Conservation (phyloP, 306 rosid genomes). For the Prunus mongolica region DNA sequence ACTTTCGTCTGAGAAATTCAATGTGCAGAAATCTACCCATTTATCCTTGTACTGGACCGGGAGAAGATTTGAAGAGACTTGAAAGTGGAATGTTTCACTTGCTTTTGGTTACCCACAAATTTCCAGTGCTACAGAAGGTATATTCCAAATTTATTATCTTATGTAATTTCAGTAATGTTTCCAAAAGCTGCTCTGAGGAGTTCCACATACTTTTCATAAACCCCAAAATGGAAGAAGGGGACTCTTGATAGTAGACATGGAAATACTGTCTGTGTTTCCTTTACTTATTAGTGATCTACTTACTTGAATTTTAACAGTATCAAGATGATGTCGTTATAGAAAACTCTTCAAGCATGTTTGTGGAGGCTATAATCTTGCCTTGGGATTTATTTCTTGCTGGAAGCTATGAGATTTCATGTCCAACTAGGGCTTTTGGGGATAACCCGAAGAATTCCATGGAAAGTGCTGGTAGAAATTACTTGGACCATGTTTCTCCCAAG, state of each 20-base stretch:
- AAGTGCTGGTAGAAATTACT: constrained; percentile 22
- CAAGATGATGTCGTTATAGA: constrained; percentile 33
- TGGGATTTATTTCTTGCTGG: constrained; percentile 53
- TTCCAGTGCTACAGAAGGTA: constrained; percentile 65
- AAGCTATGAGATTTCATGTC: constrained; percentile 20
- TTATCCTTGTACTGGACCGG: constrained; percentile 26
- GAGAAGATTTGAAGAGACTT: constrained; percentile 37
- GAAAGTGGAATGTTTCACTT: constrained; percentile 63
- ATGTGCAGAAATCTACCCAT: constrained; percentile 48
- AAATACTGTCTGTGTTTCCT: constrained; percentile 2
- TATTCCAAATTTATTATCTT: constrained; percentile 15
- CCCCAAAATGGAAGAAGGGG: neutral
- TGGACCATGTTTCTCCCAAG: constrained; percentile 40
- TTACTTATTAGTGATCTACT: constrained; percentile 10
- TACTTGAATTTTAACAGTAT: constrained; percentile 44
- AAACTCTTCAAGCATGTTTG: constrained; percentile 47
- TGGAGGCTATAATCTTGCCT: constrained; percentile 67
- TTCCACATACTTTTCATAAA: neutral
- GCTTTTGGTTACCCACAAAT: constrained; percentile 66
- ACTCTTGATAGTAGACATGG: neutral
- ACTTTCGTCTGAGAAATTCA: constrained; percentile 51
- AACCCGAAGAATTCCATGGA: constrained; percentile 32
- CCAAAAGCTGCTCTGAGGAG: neutral
- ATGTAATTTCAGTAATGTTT: constrained; percentile 11
- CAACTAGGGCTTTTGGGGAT: constrained; percentile 34